Percentiles rank a stretch among this genome's conserved stretches.
These are phyloP conservation scores for Fusarium buharicum DNA, from an alignment of 2,329 filamentous ascomycete species.

Conservation along the genomic window DNA sequence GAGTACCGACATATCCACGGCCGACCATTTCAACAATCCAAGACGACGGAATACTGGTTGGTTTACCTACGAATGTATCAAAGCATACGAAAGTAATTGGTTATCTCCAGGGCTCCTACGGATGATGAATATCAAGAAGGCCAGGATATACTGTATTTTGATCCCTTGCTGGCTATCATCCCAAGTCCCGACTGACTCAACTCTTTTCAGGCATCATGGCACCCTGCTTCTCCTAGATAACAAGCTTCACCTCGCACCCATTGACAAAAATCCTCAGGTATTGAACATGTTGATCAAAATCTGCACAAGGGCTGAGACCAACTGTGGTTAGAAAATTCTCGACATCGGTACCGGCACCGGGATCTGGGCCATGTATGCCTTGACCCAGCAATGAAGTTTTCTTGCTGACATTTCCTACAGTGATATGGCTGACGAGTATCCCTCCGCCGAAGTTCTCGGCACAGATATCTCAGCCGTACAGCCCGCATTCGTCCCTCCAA, in stretches of 20 bases:
- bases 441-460: constrained; percentile 47
- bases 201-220: constrained; percentile 18
- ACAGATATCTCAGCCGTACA: constrained; percentile 52
- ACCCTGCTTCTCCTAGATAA: constrained; percentile 47
- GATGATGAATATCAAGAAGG: constrained; percentile 31
- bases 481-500: constrained; percentile 46
- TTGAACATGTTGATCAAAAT: accelerated
- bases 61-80: background rate
- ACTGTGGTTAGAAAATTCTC: constrained; percentile 45
- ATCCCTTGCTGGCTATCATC: too few species aligned
- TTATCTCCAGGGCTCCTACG: constrained; percentile 22
- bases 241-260: constrained; percentile 50
- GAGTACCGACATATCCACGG: constrained; percentile 46
- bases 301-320: background rate
- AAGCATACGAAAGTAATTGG: background rate
- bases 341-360: constrained; percentile 69
- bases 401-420: background rate
- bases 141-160: constrained; percentile 25
- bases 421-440: constrained; percentile 48
- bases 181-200: background rate
- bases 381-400: background rate
- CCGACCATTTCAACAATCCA: constrained; percentile 41
- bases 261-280: constrained; percentile 23
- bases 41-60: constrained; percentile 46
- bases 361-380: constrained; percentile 58